Evolutionary conservation across 306 rosid species (phyloP).

Genomic region (Clitoria ternatea): DNA sequence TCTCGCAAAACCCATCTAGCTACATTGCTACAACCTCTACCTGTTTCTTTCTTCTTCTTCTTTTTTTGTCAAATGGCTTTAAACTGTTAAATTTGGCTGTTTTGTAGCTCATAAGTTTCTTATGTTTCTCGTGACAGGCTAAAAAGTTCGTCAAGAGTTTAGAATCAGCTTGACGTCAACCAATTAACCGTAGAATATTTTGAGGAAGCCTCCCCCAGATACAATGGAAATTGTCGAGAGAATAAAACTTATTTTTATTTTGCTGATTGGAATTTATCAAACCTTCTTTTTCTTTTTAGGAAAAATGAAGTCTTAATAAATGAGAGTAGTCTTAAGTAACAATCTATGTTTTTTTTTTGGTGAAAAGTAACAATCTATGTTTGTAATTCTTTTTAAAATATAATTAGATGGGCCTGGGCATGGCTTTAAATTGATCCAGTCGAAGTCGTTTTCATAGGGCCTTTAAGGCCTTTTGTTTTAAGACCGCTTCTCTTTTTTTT

Average conservation of each 20-base stretch:
- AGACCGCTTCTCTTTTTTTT: too few species aligned
- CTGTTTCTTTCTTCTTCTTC: too few species aligned
- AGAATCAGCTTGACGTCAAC: constrained; percentile 55
- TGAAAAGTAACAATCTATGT: too few species aligned
- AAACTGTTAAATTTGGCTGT: background rate
- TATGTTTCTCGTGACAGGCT: constrained; percentile 39
- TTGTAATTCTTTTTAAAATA: too few species aligned
- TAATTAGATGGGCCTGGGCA: too few species aligned
- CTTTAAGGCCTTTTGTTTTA: too few species aligned
- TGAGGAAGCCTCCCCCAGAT: constrained; percentile 10
- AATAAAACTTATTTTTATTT: constrained; percentile 33
- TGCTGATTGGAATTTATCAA: constrained; percentile 8
- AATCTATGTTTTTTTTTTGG: too few species aligned
- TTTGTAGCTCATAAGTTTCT: constrained; percentile 10
- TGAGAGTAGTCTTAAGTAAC: background rate
- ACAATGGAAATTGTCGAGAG: constrained; percentile 21
- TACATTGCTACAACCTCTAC: too few species aligned
- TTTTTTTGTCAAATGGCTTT: too few species aligned
- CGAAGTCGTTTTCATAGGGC: too few species aligned
- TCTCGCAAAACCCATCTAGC: background rate
- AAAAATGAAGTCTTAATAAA: background rate
- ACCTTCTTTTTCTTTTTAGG: background rate
- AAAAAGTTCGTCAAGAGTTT: constrained; percentile 57
- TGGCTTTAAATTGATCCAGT: too few species aligned
- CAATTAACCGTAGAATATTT: constrained; percentile 3